Conservation (phyloP, 1,139 yeast genomes). For the Lodderomyces oxycetoniae region DNA sequence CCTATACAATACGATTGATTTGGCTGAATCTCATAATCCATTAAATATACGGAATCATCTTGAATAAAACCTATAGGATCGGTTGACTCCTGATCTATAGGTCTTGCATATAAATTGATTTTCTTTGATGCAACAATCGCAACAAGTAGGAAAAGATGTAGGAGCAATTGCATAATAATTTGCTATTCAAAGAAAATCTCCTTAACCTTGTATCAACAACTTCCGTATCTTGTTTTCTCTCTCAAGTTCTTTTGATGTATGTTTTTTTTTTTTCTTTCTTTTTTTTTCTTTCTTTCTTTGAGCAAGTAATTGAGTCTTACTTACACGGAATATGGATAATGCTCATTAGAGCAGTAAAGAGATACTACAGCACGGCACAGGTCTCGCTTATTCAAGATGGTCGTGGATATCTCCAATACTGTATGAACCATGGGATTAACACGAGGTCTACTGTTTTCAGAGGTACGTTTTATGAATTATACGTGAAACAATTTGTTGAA, state of each 20-base stretch:
- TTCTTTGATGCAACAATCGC: conserved; percentile 7
- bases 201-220: background rate
- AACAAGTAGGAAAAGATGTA: conserved; percentile 5
- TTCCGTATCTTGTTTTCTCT: background rate
- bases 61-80: conserved; percentile 17
- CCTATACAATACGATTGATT: conserved; percentile 27
- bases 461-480: conserved; percentile 69
- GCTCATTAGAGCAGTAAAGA: background rate
- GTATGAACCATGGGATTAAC: conserved; percentile 21
- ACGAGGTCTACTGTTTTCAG: conserved; percentile 47
- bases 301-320: no score
- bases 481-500: conserved; percentile 45
- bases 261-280: background rate
- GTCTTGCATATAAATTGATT: conserved; percentile 13
- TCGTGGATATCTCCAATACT: conserved; percentile 28
- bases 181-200: background rate
- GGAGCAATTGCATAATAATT: background rate
- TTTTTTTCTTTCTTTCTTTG: background rate
- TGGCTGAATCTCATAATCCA: conserved; percentile 6
- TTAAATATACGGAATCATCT: conserved; percentile 9
- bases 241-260: background rate
- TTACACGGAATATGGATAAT: no score
- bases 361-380: conserved; percentile 7
- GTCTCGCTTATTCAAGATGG: conserved; percentile 17
- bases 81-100: conserved; percentile 11